Evolutionary conservation across 176 grass and related monocot species (phyloP).

Genomic region (Carex kokanica): DNA sequence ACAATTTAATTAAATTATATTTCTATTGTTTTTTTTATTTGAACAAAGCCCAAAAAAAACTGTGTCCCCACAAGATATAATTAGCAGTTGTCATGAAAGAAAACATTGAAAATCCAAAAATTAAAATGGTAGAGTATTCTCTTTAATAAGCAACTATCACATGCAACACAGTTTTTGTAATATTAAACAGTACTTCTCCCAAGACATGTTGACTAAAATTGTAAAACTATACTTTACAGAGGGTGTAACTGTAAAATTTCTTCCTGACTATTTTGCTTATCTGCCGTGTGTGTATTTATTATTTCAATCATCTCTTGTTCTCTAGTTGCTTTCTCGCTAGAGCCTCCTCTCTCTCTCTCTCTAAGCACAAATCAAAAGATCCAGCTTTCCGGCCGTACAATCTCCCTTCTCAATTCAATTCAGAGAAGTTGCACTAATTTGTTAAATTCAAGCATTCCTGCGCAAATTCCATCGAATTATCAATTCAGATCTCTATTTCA

Average conservation of each 20-base stretch:
- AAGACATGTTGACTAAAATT: background rate
- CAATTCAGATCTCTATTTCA: constrained; percentile 18
- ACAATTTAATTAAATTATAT: too few relatives aligned
- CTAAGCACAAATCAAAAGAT: constrained; percentile 17
- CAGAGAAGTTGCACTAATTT: background rate
- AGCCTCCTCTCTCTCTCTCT: constrained; percentile 19
- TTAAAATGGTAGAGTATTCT: background rate
- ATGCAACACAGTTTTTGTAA: background rate
- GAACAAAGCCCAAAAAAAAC: background rate
- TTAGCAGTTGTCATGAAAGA: background rate
- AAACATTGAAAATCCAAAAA: background rate
- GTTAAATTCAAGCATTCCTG: constrained; percentile 3
- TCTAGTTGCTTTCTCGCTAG: constrained; percentile 17
- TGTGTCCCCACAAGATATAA: background rate
- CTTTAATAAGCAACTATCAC: background rate
- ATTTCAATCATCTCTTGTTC: constrained; percentile 22
- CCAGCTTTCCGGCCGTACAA: constrained; percentile 15
- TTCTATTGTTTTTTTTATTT: background rate
- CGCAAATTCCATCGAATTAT: background rate
- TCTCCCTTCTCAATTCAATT: constrained; percentile 9
- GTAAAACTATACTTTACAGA: background rate
- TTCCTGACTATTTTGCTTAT: background rate
- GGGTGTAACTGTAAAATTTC: constrained; percentile 4
- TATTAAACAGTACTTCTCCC: background rate
- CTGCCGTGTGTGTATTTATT: constrained; percentile 19